Evolutionary conservation across 1,139 yeast genomes (phyloP), one percentile per base, ranked within the genome.

Genomic region (Saccharomyces hybrid): DNA sequence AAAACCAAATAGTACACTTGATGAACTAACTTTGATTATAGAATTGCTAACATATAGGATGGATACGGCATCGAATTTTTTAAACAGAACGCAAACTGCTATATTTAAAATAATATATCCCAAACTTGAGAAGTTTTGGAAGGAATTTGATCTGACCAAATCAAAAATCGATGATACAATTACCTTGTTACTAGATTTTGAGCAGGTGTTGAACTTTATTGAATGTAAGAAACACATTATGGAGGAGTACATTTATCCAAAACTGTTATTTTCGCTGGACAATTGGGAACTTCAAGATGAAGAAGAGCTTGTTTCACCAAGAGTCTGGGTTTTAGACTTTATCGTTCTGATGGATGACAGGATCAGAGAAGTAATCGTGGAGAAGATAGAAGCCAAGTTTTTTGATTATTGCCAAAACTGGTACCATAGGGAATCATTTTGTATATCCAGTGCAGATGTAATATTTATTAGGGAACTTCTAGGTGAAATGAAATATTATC

Each of bases 101-200:
- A 48, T 67, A 4, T 65, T 56, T 51, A 52, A 53, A 13, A 31
- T 56, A 7, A 44, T 64, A 0, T 58, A 52, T 29, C 54, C 52
- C 4, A 54, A 52, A 20, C 48, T 64, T 6, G 29, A 53, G 11
- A 27, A 47, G 0, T 49, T 31, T 20, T 59, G 58, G 56, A 52
- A 61, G 29, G 42, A 42, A 8, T 55, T 62, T 41, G 47, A 56
- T 7, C 28, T 58, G 5, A 47, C 49, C 4, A 55, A 55, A 31
- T 48, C 51, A 0, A 44, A 53, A 26, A 46, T 54, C 5, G 53
- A 55, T 4, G 50, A 65, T 5, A 69, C 72, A 2, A 64, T 73
- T 6, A 70, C 66, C 11, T 55, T 69, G 27, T 57, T 71, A 53
- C 73, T 80, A 31, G 78, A 77, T 41, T 79, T 81, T 75, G 71